A percentile compares a stretch with the other conserved stretches of the same genome.
phyloP scores from a whole-genome alignment of 202 grass and related monocot species.

The Schoenoplectus tabernaemontani region DNA sequence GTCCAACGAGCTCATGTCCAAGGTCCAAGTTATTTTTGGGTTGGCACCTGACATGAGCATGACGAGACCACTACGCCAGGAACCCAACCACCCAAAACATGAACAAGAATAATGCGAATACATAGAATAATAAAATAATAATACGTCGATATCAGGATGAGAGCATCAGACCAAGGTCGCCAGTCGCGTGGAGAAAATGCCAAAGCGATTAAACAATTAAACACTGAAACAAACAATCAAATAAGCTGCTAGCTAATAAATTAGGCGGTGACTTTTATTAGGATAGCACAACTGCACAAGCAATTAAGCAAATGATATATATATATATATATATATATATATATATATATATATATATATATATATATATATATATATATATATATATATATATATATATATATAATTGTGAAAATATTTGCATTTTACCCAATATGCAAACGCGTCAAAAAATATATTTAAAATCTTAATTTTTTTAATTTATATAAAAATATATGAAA shows the following conservation, averaged over 20 bases:
- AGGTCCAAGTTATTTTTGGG: too few species aligned
- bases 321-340: too few species aligned
- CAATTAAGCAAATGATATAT: neutral
- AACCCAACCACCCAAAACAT: neutral
- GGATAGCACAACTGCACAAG: neutral
- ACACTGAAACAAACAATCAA: neutral
- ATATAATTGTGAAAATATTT: too few species aligned
- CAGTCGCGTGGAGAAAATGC: neutral
- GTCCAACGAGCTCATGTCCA: neutral
- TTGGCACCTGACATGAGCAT: neutral
- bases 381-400: too few species aligned
- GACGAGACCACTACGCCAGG: neutral
- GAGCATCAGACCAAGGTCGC: slow-evolving; percentile 24
- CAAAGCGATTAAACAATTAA: neutral
- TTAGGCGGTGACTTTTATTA: slow-evolving; percentile 22
- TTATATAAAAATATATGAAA: too few species aligned
- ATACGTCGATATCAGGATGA: neutral
- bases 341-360: too few species aligned
- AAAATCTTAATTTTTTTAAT: too few species aligned
- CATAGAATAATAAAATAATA: neutral
- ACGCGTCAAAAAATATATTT: too few species aligned
- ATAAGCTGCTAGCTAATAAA: slow-evolving; percentile 11
- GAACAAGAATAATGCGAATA: neutral
- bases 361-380: too few species aligned
- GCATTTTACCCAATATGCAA: too few species aligned